Conservation (phyloP, 176 grass and related monocot species). For the Urochloa ruziziensis region DNA sequence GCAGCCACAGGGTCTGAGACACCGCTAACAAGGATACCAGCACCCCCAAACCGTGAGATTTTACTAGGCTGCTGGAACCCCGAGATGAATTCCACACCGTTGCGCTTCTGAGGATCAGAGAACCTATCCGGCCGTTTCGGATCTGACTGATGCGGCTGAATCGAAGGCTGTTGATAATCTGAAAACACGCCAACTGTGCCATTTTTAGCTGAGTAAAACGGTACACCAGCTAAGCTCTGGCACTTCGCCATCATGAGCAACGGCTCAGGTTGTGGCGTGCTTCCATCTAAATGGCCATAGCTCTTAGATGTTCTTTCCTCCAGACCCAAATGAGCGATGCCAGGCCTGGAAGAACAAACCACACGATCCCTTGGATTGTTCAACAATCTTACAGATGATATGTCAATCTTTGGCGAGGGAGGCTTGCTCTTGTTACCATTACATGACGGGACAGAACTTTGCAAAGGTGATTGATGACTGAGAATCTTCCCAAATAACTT, state of each 20-base stretch:
- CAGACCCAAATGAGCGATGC: constrained; percentile 27
- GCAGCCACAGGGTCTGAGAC: constrained; percentile 62
- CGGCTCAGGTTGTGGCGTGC: constrained; percentile 45
- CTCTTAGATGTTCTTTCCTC: constrained; percentile 41
- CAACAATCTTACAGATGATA: constrained; percentile 20
- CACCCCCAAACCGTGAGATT: constrained; percentile 28
- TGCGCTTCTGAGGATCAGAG: constrained; percentile 56
- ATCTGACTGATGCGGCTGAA: constrained; percentile 46
- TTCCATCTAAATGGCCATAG: constrained; percentile 52
- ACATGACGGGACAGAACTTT: constrained; percentile 48
- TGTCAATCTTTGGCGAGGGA: constrained; percentile 27
- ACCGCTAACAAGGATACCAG: constrained; percentile 43
- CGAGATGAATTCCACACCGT: constrained; percentile 47
- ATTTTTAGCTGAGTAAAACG: constrained; percentile 68
- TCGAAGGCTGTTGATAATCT: constrained; percentile 50
- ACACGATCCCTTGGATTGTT: constrained; percentile 31
- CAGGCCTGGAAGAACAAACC: constrained; percentile 39
- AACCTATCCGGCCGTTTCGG: constrained; percentile 41
- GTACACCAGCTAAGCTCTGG: constrained; percentile 42
- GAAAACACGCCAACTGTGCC: constrained; percentile 19
- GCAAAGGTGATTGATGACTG: constrained; percentile 52
- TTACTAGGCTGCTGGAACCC: constrained; percentile 61
- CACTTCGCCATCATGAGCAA: constrained; percentile 46
- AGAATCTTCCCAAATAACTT: constrained; percentile 88
- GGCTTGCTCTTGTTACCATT: constrained; percentile 50